Conservation (phyloP, 2,329 filamentous ascomycete genomes). For the Talaromyces funiculosus region DNA sequence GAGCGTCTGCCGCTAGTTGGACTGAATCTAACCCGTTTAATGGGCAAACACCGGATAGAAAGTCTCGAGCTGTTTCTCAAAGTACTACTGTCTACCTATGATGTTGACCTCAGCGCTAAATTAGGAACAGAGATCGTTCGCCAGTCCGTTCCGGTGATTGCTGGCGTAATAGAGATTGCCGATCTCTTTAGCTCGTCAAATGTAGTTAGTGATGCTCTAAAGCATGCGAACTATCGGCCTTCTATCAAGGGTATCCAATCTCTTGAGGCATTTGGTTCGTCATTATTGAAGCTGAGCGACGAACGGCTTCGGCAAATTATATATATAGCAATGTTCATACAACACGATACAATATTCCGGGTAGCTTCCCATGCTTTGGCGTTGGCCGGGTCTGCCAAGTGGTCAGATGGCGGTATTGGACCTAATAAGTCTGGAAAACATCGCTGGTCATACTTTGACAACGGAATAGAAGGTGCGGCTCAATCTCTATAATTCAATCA, state of each 20-base stretch:
- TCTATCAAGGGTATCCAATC: constrained; percentile 26
- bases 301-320: constrained; percentile 36
- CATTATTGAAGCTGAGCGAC: constrained; percentile 30
- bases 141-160: constrained; percentile 27
- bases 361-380: constrained; percentile 32
- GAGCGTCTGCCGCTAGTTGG: constrained; percentile 24
- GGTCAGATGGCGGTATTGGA: constrained; percentile 23
- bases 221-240: constrained; percentile 21
- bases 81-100: constrained; percentile 24
- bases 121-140: constrained; percentile 25
- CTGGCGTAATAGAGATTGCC: constrained; percentile 28
- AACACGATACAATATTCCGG: constrained; percentile 23
- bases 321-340: constrained; percentile 31
- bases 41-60: constrained; percentile 25
- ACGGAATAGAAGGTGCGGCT: constrained; percentile 36
- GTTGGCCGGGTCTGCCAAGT: constrained; percentile 32
- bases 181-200: constrained; percentile 31
- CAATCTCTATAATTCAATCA: background rate
- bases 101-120: constrained; percentile 15
- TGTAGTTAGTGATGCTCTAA: constrained; percentile 21
- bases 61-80: constrained; percentile 31
- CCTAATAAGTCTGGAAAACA: constrained; percentile 20
- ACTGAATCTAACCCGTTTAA: constrained; percentile 24
- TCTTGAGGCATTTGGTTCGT: constrained; percentile 21
- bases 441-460: constrained; percentile 33